Percentiles rank a stretch among this genome's conserved stretches.
phyloP scores from a whole-genome alignment of 169 alveolate genomes.

The Plasmodium blacklocki region DNA sequence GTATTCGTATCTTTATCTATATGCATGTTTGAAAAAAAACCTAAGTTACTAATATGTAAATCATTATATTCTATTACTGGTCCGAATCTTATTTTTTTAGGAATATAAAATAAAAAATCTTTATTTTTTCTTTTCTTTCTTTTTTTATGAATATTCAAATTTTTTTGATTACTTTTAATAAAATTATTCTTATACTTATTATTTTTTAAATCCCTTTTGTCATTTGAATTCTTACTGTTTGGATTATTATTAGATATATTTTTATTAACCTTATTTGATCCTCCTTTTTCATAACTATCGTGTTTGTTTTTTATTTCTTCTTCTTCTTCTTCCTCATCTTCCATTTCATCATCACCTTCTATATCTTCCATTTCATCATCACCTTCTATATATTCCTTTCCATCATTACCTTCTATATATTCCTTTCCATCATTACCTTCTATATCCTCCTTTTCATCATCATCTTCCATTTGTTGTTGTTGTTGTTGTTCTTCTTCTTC shows the following conservation, averaged over 20 bases:
- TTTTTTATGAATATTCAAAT: not conserved
- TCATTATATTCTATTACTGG: conserved; percentile 61
- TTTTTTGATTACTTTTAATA: no score
- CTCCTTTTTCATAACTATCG: not conserved
- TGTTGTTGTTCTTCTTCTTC: conserved; percentile 9
- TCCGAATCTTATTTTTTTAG: conserved; percentile 25
- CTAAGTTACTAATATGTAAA: conserved; percentile 31
- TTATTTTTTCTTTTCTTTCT: not conserved
- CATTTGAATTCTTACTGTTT: no score
- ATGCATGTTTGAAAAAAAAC: conserved; percentile 40
- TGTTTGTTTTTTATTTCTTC: not conserved
- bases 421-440: not conserved
- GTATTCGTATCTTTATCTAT: conserved; percentile 7
- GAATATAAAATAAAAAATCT: conserved; percentile 22
- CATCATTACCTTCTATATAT: not conserved
- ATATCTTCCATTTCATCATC: conserved; percentile 7
- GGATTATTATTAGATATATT: no score
- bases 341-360: not conserved
- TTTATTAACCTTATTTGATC: no score
- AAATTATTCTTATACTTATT: not conserved
- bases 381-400: not conserved
- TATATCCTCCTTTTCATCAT: not conserved
- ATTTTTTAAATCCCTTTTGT: no score
- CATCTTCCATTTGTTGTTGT: not conserved
- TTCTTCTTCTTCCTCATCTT: not conserved